Conservation (phyloP, 345 rosid genomes). For the Eutrema yunnanense region DNA sequence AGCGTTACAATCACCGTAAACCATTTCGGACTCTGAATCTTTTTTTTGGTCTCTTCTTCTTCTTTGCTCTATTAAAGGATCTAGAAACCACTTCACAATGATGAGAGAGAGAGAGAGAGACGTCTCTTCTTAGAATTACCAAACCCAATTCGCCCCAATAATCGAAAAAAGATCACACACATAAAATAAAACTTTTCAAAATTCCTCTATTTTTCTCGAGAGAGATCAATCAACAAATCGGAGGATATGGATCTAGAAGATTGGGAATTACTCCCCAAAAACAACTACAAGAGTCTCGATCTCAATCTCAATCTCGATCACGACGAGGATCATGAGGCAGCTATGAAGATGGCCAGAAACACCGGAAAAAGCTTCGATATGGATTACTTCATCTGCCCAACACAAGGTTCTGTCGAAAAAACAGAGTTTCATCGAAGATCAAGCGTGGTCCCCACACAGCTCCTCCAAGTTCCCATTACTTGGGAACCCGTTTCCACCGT, state of each 20-base stretch:
- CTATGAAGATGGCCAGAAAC: constrained; percentile 17
- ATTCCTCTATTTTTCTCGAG: background rate
- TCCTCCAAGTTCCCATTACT: constrained; percentile 58
- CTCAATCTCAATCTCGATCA: constrained; percentile 33
- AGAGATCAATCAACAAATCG: background rate
- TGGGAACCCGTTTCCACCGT: constrained; percentile 43
- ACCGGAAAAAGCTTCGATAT: constrained; percentile 39
- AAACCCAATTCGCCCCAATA: background rate
- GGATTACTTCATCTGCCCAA: constrained; percentile 66
- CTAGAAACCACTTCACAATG: background rate
- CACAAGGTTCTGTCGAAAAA: constrained; percentile 26
- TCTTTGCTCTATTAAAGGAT: constrained; percentile 20
- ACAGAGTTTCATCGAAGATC: constrained; percentile 29
- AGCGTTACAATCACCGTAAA: background rate
- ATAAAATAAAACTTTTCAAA: background rate
- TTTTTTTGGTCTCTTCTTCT: background rate
- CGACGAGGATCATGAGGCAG: constrained; percentile 29
- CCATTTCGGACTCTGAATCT: background rate
- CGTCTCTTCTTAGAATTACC: constrained; percentile 1
- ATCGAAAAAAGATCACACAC: background rate
- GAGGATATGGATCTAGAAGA: constrained; percentile 75
- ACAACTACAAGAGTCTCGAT: constrained; percentile 33
- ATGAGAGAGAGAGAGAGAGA: background rate
- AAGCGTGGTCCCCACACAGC: constrained; percentile 34
- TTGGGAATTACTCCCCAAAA: constrained; percentile 76